Evolutionary conservation across 768 basidiomycete genomes (phyloP), one percentile per base, ranked within the genome.

Genomic region (Cystofilobasidium ferigula): DNA sequence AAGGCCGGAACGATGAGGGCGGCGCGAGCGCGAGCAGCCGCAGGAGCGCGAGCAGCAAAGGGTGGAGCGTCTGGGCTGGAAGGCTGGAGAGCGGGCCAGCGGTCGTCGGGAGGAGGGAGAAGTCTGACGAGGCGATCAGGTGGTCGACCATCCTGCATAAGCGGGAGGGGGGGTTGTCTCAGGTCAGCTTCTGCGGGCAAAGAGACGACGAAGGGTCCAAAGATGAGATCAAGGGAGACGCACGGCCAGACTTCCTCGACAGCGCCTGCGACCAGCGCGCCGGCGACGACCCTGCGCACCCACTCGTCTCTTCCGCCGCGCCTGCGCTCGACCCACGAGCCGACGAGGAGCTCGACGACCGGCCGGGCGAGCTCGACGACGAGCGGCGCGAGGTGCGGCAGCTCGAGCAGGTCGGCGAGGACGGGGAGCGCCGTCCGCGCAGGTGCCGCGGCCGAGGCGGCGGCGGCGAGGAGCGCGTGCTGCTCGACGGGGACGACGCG

Each of bases 351-450:
- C 32, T 86, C 71, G 43, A 90, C 74, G 61, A 97, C 76, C 4
- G 93, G 92, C 68, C 86, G 78, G 76, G 87, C 97, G 14, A 81
- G 69, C 8, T 77, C 78, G 24, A 86, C 83, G 67, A 97, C 79
- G 16, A 78, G 71, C 35, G 81, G 71, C 0, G 89, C 89, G 48
- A 86, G 80, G 14, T 82, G 79, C 12, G 87, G 85, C 22, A 79
- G 73, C 0, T 82, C 77, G 18, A 91, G 79, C 10, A 87, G 76
- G 35, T 77, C 73, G 7, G 89, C 86, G 42, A 92, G 76, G 0
- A 76, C 78, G 43, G 60, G 58, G n/a, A 67, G 34, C 32, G 60
- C 34, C 38, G 32, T 53, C 26, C 54, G 43, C 10, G 65, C 48
- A 20, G 64, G 40, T 8, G 38, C 6, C n/a, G 53, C n/a, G 28